Conservation (phyloP, 2,329 filamentous ascomycete genomes). For the Epichloe gansuensis region DNA sequence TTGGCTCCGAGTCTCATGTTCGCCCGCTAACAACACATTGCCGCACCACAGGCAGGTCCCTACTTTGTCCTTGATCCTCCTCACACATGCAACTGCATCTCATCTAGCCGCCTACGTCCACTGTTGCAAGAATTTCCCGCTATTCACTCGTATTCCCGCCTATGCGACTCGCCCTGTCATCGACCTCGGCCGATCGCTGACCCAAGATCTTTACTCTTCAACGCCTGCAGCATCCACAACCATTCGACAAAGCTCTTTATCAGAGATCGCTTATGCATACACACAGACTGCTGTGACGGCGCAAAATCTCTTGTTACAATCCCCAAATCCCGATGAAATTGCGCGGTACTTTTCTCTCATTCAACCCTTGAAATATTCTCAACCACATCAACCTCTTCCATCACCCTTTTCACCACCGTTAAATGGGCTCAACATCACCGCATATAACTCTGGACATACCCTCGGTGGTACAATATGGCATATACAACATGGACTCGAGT, state of each 20-base stretch:
- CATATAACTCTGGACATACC: slow-evolving; percentile 92
- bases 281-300: slow-evolving; percentile 36
- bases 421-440: slow-evolving; percentile 86
- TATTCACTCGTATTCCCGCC: slow-evolving; percentile 83
- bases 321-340: slow-evolving; percentile 80
- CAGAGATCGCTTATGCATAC: slow-evolving; percentile 45
- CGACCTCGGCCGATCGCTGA: slow-evolving; percentile 76
- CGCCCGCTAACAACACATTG: slow-evolving; percentile 11
- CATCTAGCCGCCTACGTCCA: slow-evolving; percentile 91
- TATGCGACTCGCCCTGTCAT: slow-evolving; percentile 93
- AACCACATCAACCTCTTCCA: slow-evolving; percentile 80
- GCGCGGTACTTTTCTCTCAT: slow-evolving; percentile 84
- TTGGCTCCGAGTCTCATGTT: background rate
- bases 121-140: slow-evolving; percentile 91
- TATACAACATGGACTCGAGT: slow-evolving; percentile 91
- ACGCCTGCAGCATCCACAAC: slow-evolving; percentile 79
- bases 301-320: slow-evolving; percentile 47
- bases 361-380: slow-evolving; percentile 89
- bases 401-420: slow-evolving; percentile 82
- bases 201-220: slow-evolving; percentile 87
- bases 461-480: slow-evolving; percentile 98
- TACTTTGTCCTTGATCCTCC: slow-evolving; percentile 81
- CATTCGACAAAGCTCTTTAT: slow-evolving; percentile 61
- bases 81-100: slow-evolving; percentile 85
- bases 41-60: slow-evolving; percentile 59